Conservation (phyloP, 768 basidiomycete species). For the Termitomyces heimii region DNA sequence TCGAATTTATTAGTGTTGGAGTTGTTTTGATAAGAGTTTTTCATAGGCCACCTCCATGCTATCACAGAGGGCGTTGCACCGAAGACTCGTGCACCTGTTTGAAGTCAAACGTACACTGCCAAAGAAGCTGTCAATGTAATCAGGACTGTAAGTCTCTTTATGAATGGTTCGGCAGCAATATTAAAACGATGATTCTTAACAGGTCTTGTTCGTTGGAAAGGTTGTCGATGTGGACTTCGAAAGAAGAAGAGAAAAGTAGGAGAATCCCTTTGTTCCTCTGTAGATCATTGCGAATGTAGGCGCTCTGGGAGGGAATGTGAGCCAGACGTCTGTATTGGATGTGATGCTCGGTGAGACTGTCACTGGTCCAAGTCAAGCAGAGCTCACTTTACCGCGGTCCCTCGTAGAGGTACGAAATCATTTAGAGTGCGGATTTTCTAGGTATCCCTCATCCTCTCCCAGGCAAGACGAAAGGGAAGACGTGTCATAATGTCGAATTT, state of each 20-base stretch:
- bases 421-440: neutral
- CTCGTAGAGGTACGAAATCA: slow-evolving; percentile 10
- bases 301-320: slow-evolving; percentile 38
- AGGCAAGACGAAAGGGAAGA: slow-evolving; percentile 9
- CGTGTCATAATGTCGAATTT: slow-evolving; percentile 14
- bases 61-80: slow-evolving; percentile 44
- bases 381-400: neutral
- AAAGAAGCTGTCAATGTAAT: slow-evolving; percentile 42
- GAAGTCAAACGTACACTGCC: slow-evolving; percentile 32
- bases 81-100: slow-evolving; percentile 35
- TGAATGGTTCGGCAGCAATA: neutral
- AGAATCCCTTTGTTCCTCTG: slow-evolving; percentile 14
- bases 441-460: neutral
- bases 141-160: slow-evolving; percentile 3
- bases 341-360: slow-evolving; percentile 32
- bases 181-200: neutral
- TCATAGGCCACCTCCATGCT: slow-evolving; percentile 32
- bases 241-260: slow-evolving; percentile 12
- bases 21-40: neutral
- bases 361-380: neutral
- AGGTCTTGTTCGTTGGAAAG: slow-evolving; percentile 37
- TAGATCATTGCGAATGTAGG: slow-evolving; percentile 30
- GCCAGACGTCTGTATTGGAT: slow-evolving; percentile 42
- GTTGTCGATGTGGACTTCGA: slow-evolving; percentile 30
- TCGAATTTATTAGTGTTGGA: neutral